These are phyloP conservation scores for Hydrangea macrophylla DNA, from an alignment of 148 eudicot species.

Conservation along the genomic window DNA sequence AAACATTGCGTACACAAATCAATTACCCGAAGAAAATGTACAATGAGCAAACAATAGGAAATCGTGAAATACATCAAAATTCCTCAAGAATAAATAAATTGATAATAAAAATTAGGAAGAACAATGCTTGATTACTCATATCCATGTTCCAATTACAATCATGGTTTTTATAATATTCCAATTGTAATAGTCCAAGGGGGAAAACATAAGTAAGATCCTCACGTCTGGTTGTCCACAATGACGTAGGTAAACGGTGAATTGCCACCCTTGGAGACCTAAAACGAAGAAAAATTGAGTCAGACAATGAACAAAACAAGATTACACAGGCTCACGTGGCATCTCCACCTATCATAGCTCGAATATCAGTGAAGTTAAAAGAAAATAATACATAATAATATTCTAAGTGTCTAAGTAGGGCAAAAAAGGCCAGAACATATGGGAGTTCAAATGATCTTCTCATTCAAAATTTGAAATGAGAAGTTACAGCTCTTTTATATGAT, in stretches of 20 bases:
- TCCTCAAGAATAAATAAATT: background rate
- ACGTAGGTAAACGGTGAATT: slow-evolving; percentile 91
- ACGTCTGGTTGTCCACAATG: slow-evolving; percentile 92
- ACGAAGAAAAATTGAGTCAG: slow-evolving; percentile 16
- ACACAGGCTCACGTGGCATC: background rate
- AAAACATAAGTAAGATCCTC: slow-evolving; percentile 24
- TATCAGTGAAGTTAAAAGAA: background rate
- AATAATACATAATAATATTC: background rate
- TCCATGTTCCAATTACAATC: background rate
- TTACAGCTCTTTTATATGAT: background rate
- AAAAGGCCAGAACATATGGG: background rate
- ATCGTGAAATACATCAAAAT: slow-evolving; percentile 2
- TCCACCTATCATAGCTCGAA: background rate
- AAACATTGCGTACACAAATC: background rate
- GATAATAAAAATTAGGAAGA: background rate
- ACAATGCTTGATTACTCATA: background rate
- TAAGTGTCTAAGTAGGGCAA: background rate
- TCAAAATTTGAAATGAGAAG: background rate
- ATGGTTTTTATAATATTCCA: too few relatives aligned
- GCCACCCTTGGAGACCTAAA: slow-evolving; percentile 91
- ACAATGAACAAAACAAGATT: slow-evolving; percentile 5
- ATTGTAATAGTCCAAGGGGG: background rate
- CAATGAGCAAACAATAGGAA: background rate
- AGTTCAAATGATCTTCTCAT: background rate
- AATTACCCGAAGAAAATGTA: background rate